Evolutionary conservation across 2,329 filamentous ascomycete genomes (phyloP).

Genomic region (Penicillium sumatraense): DNA sequence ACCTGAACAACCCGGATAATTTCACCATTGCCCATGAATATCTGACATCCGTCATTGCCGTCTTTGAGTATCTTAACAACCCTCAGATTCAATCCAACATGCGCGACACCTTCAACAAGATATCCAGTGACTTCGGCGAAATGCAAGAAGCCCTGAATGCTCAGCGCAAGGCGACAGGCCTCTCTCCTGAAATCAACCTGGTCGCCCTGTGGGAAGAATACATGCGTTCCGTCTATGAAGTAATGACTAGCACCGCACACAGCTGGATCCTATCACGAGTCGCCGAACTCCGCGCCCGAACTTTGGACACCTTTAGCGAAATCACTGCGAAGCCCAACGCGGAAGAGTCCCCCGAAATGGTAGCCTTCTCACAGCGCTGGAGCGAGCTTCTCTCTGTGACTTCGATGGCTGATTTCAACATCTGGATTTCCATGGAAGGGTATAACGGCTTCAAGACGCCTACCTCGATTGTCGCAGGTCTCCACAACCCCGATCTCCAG

Average conservation of each 20-base stretch:
- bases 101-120: slow-evolving; percentile 14
- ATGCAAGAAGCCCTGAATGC: slow-evolving; percentile 14
- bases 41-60: slow-evolving; percentile 10
- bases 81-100: slow-evolving; percentile 9
- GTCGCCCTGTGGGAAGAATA: slow-evolving; percentile 12
- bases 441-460: slow-evolving; percentile 15
- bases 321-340: background rate
- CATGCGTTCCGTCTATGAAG: slow-evolving; percentile 11
- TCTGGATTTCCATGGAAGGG: slow-evolving; percentile 23
- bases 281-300: slow-evolving; percentile 9
- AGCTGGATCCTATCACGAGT: slow-evolving; percentile 9
- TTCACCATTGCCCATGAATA: slow-evolving; percentile 11
- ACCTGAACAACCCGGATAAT: slow-evolving; percentile 10
- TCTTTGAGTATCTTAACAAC: slow-evolving; percentile 13
- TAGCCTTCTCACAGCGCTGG: slow-evolving; percentile 3
- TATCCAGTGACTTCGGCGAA: slow-evolving; percentile 6
- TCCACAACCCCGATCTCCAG: slow-evolving; percentile 7
- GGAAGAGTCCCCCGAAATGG: background rate
- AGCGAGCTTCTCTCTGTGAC: slow-evolving; percentile 2
- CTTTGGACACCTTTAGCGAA: background rate
- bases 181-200: slow-evolving; percentile 7
- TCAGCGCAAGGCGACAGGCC: background rate
- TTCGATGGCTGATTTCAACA: slow-evolving; percentile 19
- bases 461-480: background rate
- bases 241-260: slow-evolving; percentile 16